Evolutionary conservation across 139 green algal genomes (phyloP), one percentile per base, ranked within the genome.

Genomic region (Mychonastes homosphaera): DNA sequence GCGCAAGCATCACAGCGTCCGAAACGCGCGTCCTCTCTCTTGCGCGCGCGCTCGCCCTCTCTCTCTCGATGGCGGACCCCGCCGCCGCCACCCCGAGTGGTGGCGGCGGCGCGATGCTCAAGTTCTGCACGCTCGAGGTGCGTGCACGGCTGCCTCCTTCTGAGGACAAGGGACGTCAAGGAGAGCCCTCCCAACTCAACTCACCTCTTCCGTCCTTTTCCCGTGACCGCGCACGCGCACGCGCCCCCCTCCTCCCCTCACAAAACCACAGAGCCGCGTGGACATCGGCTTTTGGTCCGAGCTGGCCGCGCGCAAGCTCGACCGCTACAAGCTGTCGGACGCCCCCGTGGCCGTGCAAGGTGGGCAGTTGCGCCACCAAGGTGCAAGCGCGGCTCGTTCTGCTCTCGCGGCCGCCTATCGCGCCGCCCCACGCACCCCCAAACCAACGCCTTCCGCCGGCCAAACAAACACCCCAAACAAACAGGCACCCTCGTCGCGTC

Each of bases 221-320:
- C n/a, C n/a, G 19, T 8, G 6, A 30, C 10, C 19, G 24, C 2
- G 0, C 10, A 34, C 23, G 26, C 47, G 34, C 19, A 57, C 27
- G 38, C 21, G 18, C 21, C 4, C 12, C 2, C 5, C 10, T 40
- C 2, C 3, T 30, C 3, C 35, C 21, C 61, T n/a, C n/a, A n/a
- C n/a, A n/a, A n/a, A n/a, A n/a, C n/a, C n/a, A n/a, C 58, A 95
- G 88, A 89, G 75, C 61, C 67, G 75, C 13, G 63, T 95, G 16
- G 90, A 97, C 35, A 51, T 75, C 0, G 68, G 66, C 0, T 95
- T 97, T 47, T 95, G 87, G 79, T 60, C 69, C 2, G 70, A 82
- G 56, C 77, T 96, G 10, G 75, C 68, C 0, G 58, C 73, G 21
- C 53, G 69, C 9, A 97, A 84, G 58, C 53, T 79, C 1, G 59